Evolutionary conservation across 2,329 filamentous ascomycete genomes (phyloP), one percentile per base, ranked within the genome.

Genomic region (Periglandula ipomoeae): DNA sequence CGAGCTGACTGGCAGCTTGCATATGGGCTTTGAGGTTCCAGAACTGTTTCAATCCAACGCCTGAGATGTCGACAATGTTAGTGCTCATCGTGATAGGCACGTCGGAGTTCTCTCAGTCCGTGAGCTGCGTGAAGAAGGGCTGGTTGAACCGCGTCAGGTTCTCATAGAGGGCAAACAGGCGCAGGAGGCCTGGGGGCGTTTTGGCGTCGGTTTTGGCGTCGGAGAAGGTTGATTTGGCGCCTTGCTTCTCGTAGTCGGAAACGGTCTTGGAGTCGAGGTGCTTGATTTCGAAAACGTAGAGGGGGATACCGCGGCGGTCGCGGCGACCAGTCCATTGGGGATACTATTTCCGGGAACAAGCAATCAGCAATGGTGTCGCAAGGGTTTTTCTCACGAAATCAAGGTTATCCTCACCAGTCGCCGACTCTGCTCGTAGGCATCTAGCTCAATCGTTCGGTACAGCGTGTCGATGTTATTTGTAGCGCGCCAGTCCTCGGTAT

Each of bases 21-120:
- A 97, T 95, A 66, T 96, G 91, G 22, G 71, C 72, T 73, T 94
- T 93, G 53, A 97, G 69, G 68, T 94, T 94, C 91, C 91, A 96
- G 65, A 96, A 96, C 70, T 94, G 89, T 71, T 87, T 89, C 65
- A 97, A 67, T 5, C 88, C 88, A 23, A 96, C 90, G 13, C 84
- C 83, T 15, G 82, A 85, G 54, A 97, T 89, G 65, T 97, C 91
- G 50, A 96, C 89, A 58, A 97, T 95, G 69, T 96, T 96, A 59
- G 87, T 95, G 61, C 85, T 90, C 58, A 93, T 84, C 35, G 89
- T 91, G 58, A 96, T 89, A 6, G 91, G 91, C n/a, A 87, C 89
- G 54, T 84, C 79, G 4, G 84, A 76, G 63, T 87, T 72, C 7
- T 83, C 80, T 59, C 90, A 79, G 58, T 88, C 79, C 41, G 72